Base-by-base conservation (phyloP, 1,139 yeast species). In the Meyerozyma elateridarum region DNA sequence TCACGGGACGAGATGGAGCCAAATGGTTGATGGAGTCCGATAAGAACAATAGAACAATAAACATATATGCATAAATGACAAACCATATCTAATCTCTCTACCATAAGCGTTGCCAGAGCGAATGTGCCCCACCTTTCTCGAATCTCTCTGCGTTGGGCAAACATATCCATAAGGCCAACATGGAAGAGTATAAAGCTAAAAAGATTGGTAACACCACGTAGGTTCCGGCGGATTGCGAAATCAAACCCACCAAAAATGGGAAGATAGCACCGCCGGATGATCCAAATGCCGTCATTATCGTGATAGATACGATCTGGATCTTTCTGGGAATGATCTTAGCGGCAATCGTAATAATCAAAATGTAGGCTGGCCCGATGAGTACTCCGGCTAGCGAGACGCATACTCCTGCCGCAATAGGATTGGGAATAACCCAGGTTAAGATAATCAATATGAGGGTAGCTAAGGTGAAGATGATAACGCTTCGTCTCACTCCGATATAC, bases 181-280 rank as follows among this genome's bases (percentile, higher is more conserved):
- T 66, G 2, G 52, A 32, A 0, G 53, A 35, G 31, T 66, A 61
- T 31, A 73, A 56, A 0, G 55, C 63, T 18, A 76, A 53, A 36
- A 71, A 64, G 9, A 69, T 56, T 0, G 82, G 82, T 52, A 76
- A 64, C 14, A 76, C 70, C n/a, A 75, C 75, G 47, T 43, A 76
- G 0, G 81, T 64, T 1, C 80, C 80, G 2, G 54, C 56, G 32
- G 44, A 55, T 45, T 75, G 71, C n/a, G 78, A 65, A 19, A 73
- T 53, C 37, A 75, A 53, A 22, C 82, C 82, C 18, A 73, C 70
- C 15, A 75, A 34, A 41, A 76, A 76, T 9, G 82, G 82, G 41
- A 75, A 64, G 3, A 74, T 44, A 3, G 81, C 79, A 2, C 81
- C 82, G 6, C 82, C 82, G 18, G 76, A 64, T 2, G 77, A 67